Conservation (phyloP, 148 eudicot species). For the Silene latifolia region DNA sequence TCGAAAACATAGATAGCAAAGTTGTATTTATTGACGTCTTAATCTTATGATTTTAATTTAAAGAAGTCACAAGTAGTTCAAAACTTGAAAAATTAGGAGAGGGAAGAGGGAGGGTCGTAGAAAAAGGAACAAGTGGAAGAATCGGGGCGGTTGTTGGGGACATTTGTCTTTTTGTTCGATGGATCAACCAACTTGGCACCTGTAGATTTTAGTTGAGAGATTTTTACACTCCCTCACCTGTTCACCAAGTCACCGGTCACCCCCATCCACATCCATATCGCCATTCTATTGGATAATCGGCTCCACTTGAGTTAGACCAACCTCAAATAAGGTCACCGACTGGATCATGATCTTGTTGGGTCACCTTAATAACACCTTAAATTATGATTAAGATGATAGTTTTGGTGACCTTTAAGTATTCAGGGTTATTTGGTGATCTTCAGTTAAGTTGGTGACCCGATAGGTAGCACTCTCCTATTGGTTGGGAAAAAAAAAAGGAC, state of each 20-base stretch:
- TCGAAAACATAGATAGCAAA: too few relatives aligned
- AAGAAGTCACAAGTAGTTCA: background rate
- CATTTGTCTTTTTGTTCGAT: constrained; percentile 28
- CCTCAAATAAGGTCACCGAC: too few relatives aligned
- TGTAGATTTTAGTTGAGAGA: background rate
- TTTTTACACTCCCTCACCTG: background rate
- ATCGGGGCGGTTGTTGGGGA: constrained; percentile 27
- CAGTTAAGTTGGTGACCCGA: too few relatives aligned
- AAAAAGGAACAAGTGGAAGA: constrained; percentile 21
- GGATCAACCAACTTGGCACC: constrained; percentile 26
- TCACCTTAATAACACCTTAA: too few relatives aligned
- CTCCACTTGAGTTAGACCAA: background rate
- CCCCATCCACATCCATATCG: background rate
- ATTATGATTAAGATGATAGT: too few relatives aligned
- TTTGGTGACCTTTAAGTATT: too few relatives aligned
- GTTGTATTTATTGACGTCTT: too few relatives aligned
- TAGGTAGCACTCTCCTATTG: too few relatives aligned
- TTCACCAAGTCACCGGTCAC: background rate
- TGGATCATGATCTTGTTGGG: too few relatives aligned
- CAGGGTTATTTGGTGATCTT: too few relatives aligned
- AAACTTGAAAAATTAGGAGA: constrained; percentile 14
- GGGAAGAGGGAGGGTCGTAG: background rate
- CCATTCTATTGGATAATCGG: background rate
- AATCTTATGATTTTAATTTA: background rate
- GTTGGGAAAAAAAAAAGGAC: too few relatives aligned